Conservation (phyloP, 78 protist genomes). For the Anaeramoeba ignava region DNA sequence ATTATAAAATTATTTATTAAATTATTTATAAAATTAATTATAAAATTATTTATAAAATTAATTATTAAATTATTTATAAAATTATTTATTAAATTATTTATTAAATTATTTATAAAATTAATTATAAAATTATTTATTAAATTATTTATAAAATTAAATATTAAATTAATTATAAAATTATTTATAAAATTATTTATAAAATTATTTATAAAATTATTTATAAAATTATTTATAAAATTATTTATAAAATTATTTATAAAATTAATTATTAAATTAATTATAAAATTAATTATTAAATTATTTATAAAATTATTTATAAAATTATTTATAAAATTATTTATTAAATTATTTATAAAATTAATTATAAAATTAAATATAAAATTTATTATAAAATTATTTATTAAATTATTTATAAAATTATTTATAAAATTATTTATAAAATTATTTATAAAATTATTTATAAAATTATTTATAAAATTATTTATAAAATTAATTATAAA, state of each 20-base stretch:
- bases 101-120: neutral
- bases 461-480: no score
- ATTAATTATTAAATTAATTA: neutral
- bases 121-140: neutral
- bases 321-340: neutral
- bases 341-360: neutral
- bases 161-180: neutral
- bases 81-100: neutral
- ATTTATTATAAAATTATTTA: neutral
- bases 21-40: no score
- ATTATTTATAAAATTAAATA: neutral
- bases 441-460: no score
- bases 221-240: neutral
- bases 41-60: neutral
- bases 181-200: neutral
- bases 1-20: no score
- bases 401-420: no score
- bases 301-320: neutral
- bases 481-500: no score
- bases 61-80: neutral
- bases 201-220: neutral
- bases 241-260: neutral
- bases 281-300: constrained; percentile 1
- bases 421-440: no score
- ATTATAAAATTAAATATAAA: neutral